Conservation (phyloP, 176 grass and related monocot species). For the Triticum turgidum region DNA sequence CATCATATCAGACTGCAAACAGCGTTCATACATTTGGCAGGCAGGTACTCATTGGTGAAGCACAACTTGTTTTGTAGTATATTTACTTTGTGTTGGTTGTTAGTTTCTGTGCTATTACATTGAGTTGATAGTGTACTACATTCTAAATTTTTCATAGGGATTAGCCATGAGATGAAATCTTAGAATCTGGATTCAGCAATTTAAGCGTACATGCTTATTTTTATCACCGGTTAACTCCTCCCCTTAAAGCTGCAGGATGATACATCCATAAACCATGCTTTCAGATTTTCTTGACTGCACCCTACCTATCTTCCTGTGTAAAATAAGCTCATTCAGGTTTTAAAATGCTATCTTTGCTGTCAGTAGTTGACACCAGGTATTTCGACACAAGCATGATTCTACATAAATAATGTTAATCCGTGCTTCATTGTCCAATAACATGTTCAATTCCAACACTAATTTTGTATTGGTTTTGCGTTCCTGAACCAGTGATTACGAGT, state of each 20-base stretch:
- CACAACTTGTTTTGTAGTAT: conserved; percentile 12
- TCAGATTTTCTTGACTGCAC: neutral
- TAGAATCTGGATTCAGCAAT: neutral
- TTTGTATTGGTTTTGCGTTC: neutral
- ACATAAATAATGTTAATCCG: neutral
- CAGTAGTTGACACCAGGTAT: neutral
- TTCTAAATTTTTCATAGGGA: neutral
- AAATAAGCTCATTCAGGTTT: neutral
- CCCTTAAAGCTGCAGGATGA: neutral
- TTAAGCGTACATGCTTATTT: neutral
- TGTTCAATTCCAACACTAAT: neutral
- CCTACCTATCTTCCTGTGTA: neutral
- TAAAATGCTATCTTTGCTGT: neutral
- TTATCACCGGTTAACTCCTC: neutral
- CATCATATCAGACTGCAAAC: conserved; percentile 24
- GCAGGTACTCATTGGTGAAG: conserved; percentile 42
- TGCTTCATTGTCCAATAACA: neutral
- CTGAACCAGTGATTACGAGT: too few species aligned
- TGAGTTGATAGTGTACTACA: neutral
- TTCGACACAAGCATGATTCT: neutral
- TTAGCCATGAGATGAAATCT: neutral
- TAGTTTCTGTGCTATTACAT: neutral
- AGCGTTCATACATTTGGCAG: conserved; percentile 43
- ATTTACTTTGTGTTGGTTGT: conserved; percentile 12
- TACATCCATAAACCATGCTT: conserved; percentile 7